Conservation (phyloP, 345 rosid species). For the Populus ilicifolia region DNA sequence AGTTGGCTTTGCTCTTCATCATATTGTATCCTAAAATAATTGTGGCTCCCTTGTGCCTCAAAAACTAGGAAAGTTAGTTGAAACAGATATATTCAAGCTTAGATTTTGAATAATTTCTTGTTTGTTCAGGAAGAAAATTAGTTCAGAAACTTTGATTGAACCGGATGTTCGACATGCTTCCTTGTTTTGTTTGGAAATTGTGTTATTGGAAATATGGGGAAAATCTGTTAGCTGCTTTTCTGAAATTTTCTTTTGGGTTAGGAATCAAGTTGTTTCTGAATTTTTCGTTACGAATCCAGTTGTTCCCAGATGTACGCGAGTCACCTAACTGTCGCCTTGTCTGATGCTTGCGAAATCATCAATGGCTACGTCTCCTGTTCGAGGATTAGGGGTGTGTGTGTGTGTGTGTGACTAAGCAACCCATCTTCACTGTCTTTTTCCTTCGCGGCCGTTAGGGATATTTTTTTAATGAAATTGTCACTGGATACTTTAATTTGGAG, state of each 20-base stretch:
- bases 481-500: neutral
- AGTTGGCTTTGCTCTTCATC: neutral
- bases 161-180: neutral
- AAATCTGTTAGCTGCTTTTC: neutral
- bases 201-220: neutral
- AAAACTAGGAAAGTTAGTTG: neutral
- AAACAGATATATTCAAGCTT: neutral
- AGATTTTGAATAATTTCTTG: neutral
- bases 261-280: neutral
- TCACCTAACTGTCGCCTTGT: no score
- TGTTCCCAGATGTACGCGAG: neutral
- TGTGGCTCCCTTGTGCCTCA: neutral
- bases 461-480: neutral
- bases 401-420: neutral
- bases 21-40: neutral
- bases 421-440: neutral
- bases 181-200: neutral
- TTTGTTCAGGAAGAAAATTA: neutral
- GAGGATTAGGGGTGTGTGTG: no score
- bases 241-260: neutral
- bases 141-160: neutral
- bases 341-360: neutral
- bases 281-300: neutral
- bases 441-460: neutral
- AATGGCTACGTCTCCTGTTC: neutral